Conservation (phyloP, 2,329 filamentous ascomycete genomes). For the Alternaria sp. region DNA sequence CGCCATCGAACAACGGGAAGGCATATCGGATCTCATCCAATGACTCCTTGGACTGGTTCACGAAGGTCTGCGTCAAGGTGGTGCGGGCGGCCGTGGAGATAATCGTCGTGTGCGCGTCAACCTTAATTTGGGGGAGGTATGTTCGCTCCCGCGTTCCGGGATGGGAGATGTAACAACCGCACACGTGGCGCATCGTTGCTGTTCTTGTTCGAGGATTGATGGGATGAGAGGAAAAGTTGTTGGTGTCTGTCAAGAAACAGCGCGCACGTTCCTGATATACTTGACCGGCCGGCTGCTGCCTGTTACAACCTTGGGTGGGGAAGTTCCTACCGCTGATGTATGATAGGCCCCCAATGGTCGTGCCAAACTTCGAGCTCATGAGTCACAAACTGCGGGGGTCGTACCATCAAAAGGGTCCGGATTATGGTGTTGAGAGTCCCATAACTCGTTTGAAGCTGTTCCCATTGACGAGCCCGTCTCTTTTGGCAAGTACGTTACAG, state of each 20-base stretch:
- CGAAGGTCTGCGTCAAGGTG: neutral
- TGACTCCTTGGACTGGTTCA: neutral
- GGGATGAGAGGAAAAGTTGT: neutral
- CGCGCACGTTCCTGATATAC: neutral
- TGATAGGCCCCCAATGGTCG: neutral
- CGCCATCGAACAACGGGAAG: slow-evolving; percentile 6
- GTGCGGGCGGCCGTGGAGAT: slow-evolving; percentile 6
- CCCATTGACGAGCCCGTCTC: neutral
- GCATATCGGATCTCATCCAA: slow-evolving; percentile 8
- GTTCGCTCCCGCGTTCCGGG: neutral
- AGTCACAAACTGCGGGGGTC: neutral
- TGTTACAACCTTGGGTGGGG: neutral
- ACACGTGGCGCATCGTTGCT: neutral
- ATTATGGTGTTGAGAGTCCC: neutral
- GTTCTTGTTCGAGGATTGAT: neutral
- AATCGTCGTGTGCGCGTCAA: slow-evolving; percentile 2
- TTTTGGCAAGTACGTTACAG: neutral
- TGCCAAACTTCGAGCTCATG: neutral
- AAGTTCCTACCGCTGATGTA: neutral
- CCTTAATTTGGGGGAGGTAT: slow-evolving; percentile 4
- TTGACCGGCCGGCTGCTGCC: neutral
- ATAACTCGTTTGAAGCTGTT: neutral
- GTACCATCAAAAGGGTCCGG: no score
- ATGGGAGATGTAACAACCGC: slow-evolving; percentile 5
- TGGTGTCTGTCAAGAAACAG: neutral